Evolutionary conservation across 192 early-diverging fungal species (phyloP).

Genomic region (Linnemannia elongata): DNA sequence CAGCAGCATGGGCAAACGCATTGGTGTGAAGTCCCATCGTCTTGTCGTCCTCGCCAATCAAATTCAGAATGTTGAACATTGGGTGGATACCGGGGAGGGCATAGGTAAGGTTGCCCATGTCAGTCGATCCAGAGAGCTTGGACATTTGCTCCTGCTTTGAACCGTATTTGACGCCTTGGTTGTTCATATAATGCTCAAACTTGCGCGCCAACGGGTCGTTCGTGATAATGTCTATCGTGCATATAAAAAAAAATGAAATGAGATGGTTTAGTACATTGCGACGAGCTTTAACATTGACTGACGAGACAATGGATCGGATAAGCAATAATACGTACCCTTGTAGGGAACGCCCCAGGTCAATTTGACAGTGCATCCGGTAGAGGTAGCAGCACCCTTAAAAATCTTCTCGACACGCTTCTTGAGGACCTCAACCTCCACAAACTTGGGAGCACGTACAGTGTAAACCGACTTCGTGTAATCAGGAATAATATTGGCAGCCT

Average conservation of each 20-base stretch:
- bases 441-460: conserved; percentile 71
- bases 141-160: conserved; percentile 52
- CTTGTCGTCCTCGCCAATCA: conserved; percentile 48
- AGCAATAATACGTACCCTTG: conserved; percentile 60
- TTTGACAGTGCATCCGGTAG: conserved; percentile 78
- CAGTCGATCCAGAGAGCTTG: conserved; percentile 68
- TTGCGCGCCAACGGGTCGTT: conserved; percentile 67
- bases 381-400: conserved; percentile 75
- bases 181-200: conserved; percentile 67
- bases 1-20: conserved; percentile 71
- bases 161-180: conserved; percentile 48
- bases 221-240: conserved; percentile 66
- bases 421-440: conserved; percentile 65
- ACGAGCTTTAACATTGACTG: no score
- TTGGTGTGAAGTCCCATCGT: conserved; percentile 74
- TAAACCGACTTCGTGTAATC: conserved; percentile 72
- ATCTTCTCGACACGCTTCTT: conserved; percentile 67
- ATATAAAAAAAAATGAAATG: background rate
- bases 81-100: conserved; percentile 68
- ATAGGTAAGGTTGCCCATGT: conserved; percentile 83
- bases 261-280: background rate
- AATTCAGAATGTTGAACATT: conserved; percentile 56
- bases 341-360: conserved; percentile 66
- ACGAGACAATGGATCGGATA: no score
- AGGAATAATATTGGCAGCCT: conserved; percentile 73